Conservation (phyloP, 2,329 filamentous ascomycete species). For the Claviceps spartinae region DNA sequence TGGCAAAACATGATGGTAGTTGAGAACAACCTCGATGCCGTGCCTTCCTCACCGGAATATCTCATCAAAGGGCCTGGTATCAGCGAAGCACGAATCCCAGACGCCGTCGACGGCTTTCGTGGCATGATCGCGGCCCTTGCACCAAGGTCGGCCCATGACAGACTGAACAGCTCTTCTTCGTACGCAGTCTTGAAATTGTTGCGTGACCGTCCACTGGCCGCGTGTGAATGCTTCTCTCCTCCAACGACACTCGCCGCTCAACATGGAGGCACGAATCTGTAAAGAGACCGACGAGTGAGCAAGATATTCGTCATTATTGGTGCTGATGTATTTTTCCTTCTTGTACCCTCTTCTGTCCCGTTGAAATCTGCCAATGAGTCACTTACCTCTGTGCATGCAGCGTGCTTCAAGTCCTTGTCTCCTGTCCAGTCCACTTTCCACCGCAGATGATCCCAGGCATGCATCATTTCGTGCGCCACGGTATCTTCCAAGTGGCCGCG, state of each 20-base stretch:
- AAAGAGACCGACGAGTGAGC: neutral
- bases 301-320: neutral
- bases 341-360: neutral
- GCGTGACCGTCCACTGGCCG: slow-evolving; percentile 76
- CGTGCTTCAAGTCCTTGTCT: slow-evolving; percentile 64
- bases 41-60: slow-evolving; percentile 56
- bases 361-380: neutral
- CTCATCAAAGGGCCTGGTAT: slow-evolving; percentile 93
- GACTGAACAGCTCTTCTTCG: slow-evolving; percentile 66
- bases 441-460: slow-evolving; percentile 84
- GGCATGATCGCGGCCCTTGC: slow-evolving; percentile 77
- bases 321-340: neutral
- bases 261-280: slow-evolving; percentile 80
- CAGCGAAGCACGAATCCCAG: slow-evolving; percentile 94
- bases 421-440: slow-evolving; percentile 79
- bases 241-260: slow-evolving; percentile 91
- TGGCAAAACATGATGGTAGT: neutral
- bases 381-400: slow-evolving; percentile 79
- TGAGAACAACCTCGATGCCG: neutral
- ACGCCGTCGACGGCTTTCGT: slow-evolving; percentile 85
- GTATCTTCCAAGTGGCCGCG: slow-evolving; percentile 82
- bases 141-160: slow-evolving; percentile 62
- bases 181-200: slow-evolving; percentile 91
- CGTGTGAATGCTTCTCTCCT: slow-evolving; percentile 71
- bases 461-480: slow-evolving; percentile 92